phyloP scores from a whole-genome alignment of 768 basidiomycete species.

The Gloeopeniophorella convolvens region DNA sequence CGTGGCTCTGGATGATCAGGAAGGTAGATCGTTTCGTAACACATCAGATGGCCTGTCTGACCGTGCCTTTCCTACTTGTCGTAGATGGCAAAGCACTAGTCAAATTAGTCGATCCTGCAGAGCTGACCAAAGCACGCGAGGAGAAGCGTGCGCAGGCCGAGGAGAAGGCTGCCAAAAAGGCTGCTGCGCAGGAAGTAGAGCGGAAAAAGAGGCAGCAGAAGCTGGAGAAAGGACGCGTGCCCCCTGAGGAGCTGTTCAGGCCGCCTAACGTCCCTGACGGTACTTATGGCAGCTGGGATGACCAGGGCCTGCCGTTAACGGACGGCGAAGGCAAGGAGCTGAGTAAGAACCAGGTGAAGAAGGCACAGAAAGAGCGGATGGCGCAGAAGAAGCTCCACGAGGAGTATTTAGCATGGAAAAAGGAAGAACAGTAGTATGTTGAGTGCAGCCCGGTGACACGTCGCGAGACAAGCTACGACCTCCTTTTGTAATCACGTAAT shows the following conservation, averaged over 20 bases:
- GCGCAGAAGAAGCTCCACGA: constrained; percentile 75
- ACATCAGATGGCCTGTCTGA: constrained; percentile 2
- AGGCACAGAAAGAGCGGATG: constrained; percentile 63
- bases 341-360: constrained; percentile 76
- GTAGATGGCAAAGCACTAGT: constrained; percentile 92
- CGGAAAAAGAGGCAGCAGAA: constrained; percentile 64
- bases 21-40: constrained; percentile 45
- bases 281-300: constrained; percentile 79
- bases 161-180: constrained; percentile 77
- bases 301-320: constrained; percentile 76
- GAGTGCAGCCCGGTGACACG: constrained; percentile 10
- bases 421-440: constrained; percentile 21
- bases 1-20: constrained; percentile 94
- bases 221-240: constrained; percentile 76
- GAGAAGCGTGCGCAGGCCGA: constrained; percentile 74
- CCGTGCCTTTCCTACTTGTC: constrained; percentile 2
- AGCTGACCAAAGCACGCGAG: constrained; percentile 78
- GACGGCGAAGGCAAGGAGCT: constrained; percentile 81
- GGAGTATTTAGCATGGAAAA: constrained; percentile 57
- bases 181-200: constrained; percentile 56
- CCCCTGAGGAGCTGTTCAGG: constrained; percentile 77
- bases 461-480: constrained; percentile 9
- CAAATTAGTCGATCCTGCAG: constrained; percentile 79
- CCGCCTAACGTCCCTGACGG: constrained; percentile 71
- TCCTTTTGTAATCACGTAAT: constrained; percentile 1